A percentile compares a stretch with the other conserved stretches of the same genome.
Conservation (phyloP, 371 early-diverging fungal species). For the Dichotomocladium elegans region DNA sequence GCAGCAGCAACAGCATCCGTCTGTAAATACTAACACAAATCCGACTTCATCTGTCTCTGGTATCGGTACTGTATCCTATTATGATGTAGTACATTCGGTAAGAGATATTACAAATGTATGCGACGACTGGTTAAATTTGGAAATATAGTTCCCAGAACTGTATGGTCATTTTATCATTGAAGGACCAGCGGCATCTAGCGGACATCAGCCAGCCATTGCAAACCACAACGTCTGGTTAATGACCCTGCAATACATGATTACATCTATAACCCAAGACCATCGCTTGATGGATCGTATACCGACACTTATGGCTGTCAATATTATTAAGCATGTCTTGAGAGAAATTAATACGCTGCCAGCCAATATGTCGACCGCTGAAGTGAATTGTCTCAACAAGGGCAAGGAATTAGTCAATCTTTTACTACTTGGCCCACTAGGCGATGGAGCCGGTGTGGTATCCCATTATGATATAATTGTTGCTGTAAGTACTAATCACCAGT, state of each 20-base stretch:
- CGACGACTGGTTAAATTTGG: not conserved
- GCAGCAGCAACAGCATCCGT: not conserved
- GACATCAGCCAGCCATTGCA: constrained; percentile 31
- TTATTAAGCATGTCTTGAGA: constrained; percentile 43
- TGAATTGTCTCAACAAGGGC: constrained; percentile 42
- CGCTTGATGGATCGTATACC: constrained; percentile 38
- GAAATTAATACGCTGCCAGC: constrained; percentile 46
- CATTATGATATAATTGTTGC: constrained; percentile 52
- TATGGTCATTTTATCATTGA: constrained; percentile 44
- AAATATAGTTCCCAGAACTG: constrained; percentile 37
- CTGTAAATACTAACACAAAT: not conserved
- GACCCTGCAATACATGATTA: constrained; percentile 35
- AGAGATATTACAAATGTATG: constrained; percentile 5
- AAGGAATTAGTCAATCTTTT: constrained; percentile 45
- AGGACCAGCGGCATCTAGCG: constrained; percentile 8
- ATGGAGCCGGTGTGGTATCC: constrained; percentile 47
- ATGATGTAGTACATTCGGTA: constrained; percentile 45
- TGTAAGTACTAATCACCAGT: constrained; percentile 15
- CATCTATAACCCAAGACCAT: constrained; percentile 35
- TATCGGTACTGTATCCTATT: constrained; percentile 31
- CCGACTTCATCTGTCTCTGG: not conserved
- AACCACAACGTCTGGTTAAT: constrained; percentile 42
- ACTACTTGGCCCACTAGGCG: constrained; percentile 36
- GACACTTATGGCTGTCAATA: constrained; percentile 41
- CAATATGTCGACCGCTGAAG: constrained; percentile 29